phyloP scores from a whole-genome alignment of 495 filamentous ascomycete species.

The Penicillium steckii region DNA sequence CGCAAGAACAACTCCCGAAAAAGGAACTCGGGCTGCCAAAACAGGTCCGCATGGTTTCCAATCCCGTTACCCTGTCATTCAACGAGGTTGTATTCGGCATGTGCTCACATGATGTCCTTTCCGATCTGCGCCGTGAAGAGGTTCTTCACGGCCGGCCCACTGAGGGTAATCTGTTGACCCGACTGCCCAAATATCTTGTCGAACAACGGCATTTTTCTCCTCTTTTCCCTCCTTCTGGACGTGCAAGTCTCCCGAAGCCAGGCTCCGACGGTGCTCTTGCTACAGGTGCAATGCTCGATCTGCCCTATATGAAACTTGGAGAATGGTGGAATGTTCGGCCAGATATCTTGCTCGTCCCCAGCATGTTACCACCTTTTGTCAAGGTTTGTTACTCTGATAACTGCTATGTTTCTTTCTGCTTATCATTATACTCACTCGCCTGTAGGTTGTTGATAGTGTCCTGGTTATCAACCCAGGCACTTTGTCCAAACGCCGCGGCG shows the following conservation, averaged over 20 bases:
- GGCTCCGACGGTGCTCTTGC: slow-evolving; percentile 54
- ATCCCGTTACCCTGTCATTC: slow-evolving; percentile 80
- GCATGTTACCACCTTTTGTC: slow-evolving; percentile 77
- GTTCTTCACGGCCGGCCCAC: slow-evolving; percentile 56
- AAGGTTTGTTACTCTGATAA: slow-evolving; percentile 48
- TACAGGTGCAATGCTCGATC: slow-evolving; percentile 74
- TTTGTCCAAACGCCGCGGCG: slow-evolving; percentile 74
- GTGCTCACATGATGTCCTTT: slow-evolving; percentile 79
- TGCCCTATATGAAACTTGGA: slow-evolving; percentile 82
- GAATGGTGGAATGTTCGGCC: slow-evolving; percentile 84
- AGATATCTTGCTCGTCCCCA: slow-evolving; percentile 83
- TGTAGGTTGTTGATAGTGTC: slow-evolving; percentile 79
- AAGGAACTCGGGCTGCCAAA: slow-evolving; percentile 75
- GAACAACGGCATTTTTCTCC: slow-evolving; percentile 90
- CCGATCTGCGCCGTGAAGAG: slow-evolving; percentile 76
- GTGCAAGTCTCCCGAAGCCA: slow-evolving; percentile 63
- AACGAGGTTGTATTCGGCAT: slow-evolving; percentile 83
- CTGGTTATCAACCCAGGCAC: slow-evolving; percentile 85
- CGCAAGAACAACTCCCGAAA: slow-evolving; percentile 75
- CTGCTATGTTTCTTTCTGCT: neutral
- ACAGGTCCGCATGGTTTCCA: slow-evolving; percentile 72
- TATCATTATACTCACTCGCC: neutral
- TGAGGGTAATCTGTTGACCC: slow-evolving; percentile 59
- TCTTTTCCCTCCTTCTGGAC: slow-evolving; percentile 73
- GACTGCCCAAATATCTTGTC: slow-evolving; percentile 70